Conservation (phyloP, 2,329 filamentous ascomycete species). For the Fusarium protoensiforme region DNA sequence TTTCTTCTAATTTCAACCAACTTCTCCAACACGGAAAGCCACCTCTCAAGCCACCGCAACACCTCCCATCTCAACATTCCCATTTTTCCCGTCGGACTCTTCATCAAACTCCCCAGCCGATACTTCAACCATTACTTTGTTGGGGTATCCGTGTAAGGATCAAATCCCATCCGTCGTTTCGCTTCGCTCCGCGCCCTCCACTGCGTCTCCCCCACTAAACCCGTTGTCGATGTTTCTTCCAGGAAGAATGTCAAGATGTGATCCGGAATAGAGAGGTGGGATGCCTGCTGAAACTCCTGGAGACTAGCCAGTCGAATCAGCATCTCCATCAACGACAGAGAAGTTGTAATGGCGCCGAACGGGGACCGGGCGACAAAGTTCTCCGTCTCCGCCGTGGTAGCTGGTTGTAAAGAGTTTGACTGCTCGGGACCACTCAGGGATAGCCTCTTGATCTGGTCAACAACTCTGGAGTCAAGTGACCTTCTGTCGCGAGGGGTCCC, state of each 20-base stretch:
- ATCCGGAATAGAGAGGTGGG: constrained; percentile 89
- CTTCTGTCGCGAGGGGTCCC: constrained; percentile 27
- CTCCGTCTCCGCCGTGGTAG: constrained; percentile 32
- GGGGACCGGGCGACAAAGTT: constrained; percentile 56
- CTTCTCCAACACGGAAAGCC: background rate
- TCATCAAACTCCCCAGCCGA: background rate
- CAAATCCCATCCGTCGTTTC: constrained; percentile 63
- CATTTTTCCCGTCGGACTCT: constrained; percentile 3
- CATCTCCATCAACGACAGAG: constrained; percentile 85
- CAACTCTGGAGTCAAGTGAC: constrained; percentile 52
- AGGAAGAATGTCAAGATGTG: constrained; percentile 92
- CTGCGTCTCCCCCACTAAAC: constrained; percentile 58
- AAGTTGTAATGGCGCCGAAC: constrained; percentile 64
- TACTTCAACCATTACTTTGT: constrained; percentile 31
- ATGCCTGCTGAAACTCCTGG: constrained; percentile 91
- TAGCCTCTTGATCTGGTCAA: constrained; percentile 54
- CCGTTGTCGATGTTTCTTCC: constrained; percentile 66
- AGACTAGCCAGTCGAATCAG: constrained; percentile 85
- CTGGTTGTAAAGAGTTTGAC: constrained; percentile 5
- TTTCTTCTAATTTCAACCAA: background rate
- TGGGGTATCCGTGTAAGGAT: constrained; percentile 63
- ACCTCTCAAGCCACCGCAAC: background rate
- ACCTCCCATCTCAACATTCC: constrained; percentile 8
- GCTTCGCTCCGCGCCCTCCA: constrained; percentile 59
- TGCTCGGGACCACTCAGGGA: constrained; percentile 45